Percentiles rank a stretch among this genome's conserved stretches.
Conservation (phyloP, 2,329 filamentous ascomycete species). For the Helotiales sp. region DNA sequence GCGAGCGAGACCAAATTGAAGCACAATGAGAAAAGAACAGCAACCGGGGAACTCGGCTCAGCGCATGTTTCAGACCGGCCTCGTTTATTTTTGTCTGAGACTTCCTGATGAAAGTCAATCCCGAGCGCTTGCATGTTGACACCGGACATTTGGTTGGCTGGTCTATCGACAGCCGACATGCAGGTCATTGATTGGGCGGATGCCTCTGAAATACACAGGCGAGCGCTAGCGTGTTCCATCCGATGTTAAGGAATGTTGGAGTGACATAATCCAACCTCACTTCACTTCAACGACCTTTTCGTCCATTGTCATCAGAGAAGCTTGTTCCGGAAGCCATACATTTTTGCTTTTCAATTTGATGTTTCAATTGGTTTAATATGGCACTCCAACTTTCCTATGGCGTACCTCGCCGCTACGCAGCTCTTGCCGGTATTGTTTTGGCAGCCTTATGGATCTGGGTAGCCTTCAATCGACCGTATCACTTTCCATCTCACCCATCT, state of each 20-base stretch:
- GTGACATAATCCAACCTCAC: neutral
- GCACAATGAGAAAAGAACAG: neutral
- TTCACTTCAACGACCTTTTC: neutral
- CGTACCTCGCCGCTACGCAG: conserved; percentile 26
- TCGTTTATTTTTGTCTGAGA: neutral
- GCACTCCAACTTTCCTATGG: neutral
- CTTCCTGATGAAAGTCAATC: neutral
- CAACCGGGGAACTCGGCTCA: neutral
- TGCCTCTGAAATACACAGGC: neutral
- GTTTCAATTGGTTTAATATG: neutral
- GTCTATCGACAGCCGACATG: neutral
- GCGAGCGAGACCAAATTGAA: no score
- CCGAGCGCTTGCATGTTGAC: neutral
- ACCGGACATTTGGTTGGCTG: neutral
- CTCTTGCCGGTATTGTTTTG: conserved; percentile 17
- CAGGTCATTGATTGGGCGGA: neutral
- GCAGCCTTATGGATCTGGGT: conserved; percentile 29
- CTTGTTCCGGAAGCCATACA: no score
- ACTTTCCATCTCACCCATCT: conserved; percentile 22
- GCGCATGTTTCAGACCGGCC: neutral
- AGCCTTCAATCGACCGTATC: conserved; percentile 27
- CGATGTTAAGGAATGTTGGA: neutral
- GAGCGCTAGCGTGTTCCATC: neutral
- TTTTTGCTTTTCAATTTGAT: neutral
- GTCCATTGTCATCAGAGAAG: no score